A percentile compares a stretch with the other conserved stretches of the same genome.
These are phyloP conservation scores for Globisporangium apiculatum DNA, from an alignment of 352 stramenopile genomes.

Conservation along the genomic window DNA sequence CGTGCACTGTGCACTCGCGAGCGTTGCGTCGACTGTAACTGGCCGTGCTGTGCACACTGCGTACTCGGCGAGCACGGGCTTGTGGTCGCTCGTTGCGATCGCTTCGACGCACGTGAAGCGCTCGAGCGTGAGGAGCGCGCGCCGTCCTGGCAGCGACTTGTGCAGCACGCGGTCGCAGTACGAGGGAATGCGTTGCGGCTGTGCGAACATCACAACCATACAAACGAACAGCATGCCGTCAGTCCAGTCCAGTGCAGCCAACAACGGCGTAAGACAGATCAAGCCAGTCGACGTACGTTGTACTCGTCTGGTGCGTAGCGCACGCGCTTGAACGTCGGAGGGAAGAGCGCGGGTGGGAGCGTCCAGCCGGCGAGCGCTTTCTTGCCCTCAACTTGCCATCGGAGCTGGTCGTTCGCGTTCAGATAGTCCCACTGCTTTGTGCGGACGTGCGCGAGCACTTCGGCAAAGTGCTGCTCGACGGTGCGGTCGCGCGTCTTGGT, in stretches of 20 bases:
- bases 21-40: conserved; percentile 16
- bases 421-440: conserved; percentile 58
- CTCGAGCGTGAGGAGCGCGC: conserved; percentile 42
- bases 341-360: conserved; percentile 51
- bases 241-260: too few species aligned
- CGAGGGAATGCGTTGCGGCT: conserved; percentile 71
- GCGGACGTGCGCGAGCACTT: conserved; percentile 50
- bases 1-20: conserved; percentile 23
- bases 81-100: conserved; percentile 82
- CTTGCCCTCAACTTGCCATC: conserved; percentile 46
- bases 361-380: conserved; percentile 62
- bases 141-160: conserved; percentile 64
- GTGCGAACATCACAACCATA: neutral
- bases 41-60: conserved; percentile 27
- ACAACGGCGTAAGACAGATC: too few species aligned
- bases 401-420: conserved; percentile 75
- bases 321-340: conserved; percentile 82
- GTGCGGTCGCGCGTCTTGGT: conserved; percentile 28
- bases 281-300: conserved; percentile 19
- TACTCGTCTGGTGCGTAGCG: conserved; percentile 36
- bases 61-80: conserved; percentile 64
- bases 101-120: conserved; percentile 50
- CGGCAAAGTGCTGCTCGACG: conserved; percentile 60
- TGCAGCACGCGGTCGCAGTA: conserved; percentile 83
- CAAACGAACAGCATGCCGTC: neutral